Evolutionary conservation across 768 basidiomycete species (phyloP), one percentile per base, ranked within the genome.

Genomic region (Xerocomellus intermedius): DNA sequence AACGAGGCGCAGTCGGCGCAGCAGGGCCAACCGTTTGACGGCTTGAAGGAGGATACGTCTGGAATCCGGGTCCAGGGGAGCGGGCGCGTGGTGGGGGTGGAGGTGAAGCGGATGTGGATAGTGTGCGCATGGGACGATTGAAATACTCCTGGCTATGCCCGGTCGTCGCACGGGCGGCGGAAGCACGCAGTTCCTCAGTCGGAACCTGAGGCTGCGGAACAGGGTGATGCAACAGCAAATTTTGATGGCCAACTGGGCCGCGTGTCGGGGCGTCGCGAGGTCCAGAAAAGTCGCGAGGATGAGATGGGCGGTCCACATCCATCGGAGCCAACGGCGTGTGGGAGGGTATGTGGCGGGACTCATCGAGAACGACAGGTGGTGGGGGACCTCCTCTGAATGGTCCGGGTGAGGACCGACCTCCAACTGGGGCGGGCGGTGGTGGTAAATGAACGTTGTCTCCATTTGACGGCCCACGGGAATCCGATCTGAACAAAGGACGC

Each of bases 371-470:
- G 38, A 92, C 86, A 12, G 91, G 90, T 7, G 91, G 90, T 0
- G 90, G 91, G 3, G 89, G 87, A 2, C 89, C 88, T 33, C 90
- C 90, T 57, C 91, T 75, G 76, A 91, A 93, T 13, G 91, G 91
- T 17, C 82, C 82, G 0, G 88, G 86, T 1, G 83, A 83, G 10
- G 79, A 77, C n/a, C 79, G 79, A 42, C 73, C 66, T 17, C 72
- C 69, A 43, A 75, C 69, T 2, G 76, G 74, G 42, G 79, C 78
- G 17, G 84, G 80, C 1, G 87, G 85, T 8, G 83, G 82, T 4
- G 87, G 85, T 4, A 88, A 76, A 1, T 82, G 70, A 16, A 77
- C 68, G 12, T 70, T 71, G 5, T 70, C 68, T 1, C 70, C 71
- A 8, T 62, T 66, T 0, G 67, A 60, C 0, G 84, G 82, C 4